phyloP scores from a whole-genome alignment of 306 rosid species.

The Potentilla sterilis region DNA sequence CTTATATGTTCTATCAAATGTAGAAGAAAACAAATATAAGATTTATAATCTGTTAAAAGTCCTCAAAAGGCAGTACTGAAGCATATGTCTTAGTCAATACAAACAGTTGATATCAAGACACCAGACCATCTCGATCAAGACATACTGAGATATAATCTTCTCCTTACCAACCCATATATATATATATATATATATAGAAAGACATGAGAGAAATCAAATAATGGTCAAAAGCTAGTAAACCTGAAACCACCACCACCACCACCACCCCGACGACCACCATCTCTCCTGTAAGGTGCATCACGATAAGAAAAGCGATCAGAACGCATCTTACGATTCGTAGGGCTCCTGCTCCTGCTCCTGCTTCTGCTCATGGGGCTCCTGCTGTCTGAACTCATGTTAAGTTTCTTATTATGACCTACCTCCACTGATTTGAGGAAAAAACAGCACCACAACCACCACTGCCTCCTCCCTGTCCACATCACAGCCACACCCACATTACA shows the following conservation, averaged over 20 bases:
- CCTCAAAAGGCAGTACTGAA: slow-evolving; percentile 4
- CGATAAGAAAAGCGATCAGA: slow-evolving; percentile 94
- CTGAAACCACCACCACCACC: slow-evolving; percentile 99
- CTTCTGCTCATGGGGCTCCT: slow-evolving; percentile 58
- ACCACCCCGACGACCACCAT: slow-evolving; percentile 90
- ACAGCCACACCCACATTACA: slow-evolving; percentile 95
- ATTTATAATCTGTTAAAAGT: neutral
- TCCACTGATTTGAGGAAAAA: slow-evolving; percentile 58
- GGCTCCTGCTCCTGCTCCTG: slow-evolving; percentile 96
- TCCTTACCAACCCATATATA: slow-evolving; percentile 34
- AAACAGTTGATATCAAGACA: slow-evolving; percentile 10
- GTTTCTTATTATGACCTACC: slow-evolving; percentile 53
- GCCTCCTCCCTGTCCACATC: slow-evolving; percentile 98
- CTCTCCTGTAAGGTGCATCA: slow-evolving; percentile 96
- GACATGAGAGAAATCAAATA: slow-evolving; percentile 31
- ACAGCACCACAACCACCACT: slow-evolving; percentile 61
- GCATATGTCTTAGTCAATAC: slow-evolving; percentile 8
- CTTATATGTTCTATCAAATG: slow-evolving; percentile 10
- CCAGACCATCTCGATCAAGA: slow-evolving; percentile 8
- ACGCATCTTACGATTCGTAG: slow-evolving; percentile 86
- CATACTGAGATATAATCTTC: slow-evolving; percentile 17
- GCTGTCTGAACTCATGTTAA: slow-evolving; percentile 91
- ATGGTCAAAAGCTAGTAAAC: slow-evolving; percentile 54
- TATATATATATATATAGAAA: neutral
- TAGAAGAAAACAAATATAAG: neutral